Base-by-base conservation (phyloP, 208 protist genomes). In the Wallacemonas sp. region DNA sequence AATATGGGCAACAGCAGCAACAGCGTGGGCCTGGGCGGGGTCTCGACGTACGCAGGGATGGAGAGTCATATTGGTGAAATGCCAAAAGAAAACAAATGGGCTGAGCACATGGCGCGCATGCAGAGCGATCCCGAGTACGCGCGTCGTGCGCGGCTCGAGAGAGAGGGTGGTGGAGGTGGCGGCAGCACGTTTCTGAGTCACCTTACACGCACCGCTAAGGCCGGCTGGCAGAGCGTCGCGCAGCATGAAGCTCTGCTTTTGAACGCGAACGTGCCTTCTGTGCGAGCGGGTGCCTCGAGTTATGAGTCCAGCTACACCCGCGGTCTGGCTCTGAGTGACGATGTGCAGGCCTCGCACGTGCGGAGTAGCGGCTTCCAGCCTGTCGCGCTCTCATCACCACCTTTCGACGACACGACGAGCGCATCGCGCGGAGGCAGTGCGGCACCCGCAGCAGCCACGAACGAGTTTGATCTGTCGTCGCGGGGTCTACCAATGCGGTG, bases 21-120 rank as follows among this genome's bases (percentile, higher is more conserved):
- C 28, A 12, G 61, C 31, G 31, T 8, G 53, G 61, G 61, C 44
- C 44, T 2, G 9, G 46, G 44, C 22, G 41, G 61, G 19, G 47
- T 47, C 26, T 59, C 34, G 33, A 47, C 30, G 1, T 47, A 38
- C 42, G 63, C 54, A 26, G 39, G 11, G 24, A 41, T 65, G 9
- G 61, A 27, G 22, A 55, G 55, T 34, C 47, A 73, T 47, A 75
- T 84, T 33, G 80, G 62, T 2, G 73, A 78, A 33, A 84, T 86
- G 80, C 79, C 80, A 27, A 30, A 44, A 34, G 75, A 60, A 28
- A 90, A 80, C 58, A 68, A 62, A 41, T 82, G 80, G 77, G 68
- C 77, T 0, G 70, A 77, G 31, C 68, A 80, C 27, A n/a, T 58
- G 28, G 51, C 51, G 17, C 51, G 51, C 28, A 9, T 38, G 51